Conservation (phyloP, 805 yeast genomes). For the Candida peoriensis region DNA sequence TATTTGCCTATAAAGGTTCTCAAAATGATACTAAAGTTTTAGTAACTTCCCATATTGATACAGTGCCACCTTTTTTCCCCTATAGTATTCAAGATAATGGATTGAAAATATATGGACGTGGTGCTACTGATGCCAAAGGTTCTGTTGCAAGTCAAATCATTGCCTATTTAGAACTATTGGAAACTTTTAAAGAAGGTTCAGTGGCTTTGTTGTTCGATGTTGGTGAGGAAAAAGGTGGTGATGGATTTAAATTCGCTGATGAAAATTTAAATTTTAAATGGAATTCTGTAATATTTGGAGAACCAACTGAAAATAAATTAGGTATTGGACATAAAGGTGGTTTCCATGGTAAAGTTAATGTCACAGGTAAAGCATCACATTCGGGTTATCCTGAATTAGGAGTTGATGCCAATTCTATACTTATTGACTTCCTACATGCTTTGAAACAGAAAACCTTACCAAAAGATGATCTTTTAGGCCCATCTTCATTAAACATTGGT, state of each 20-base stretch:
- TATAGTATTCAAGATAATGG: conserved; percentile 39
- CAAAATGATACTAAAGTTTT: conserved; percentile 40
- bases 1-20: conserved; percentile 50
- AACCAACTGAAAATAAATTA: conserved; percentile 61
- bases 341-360: conserved; percentile 33
- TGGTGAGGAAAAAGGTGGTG: conserved; percentile 59
- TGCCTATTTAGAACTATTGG: conserved; percentile 44
- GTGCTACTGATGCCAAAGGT: conserved; percentile 61
- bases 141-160: conserved; percentile 56
- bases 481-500: conserved; percentile 56
- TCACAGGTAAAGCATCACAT: conserved; percentile 50
- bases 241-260: conserved; percentile 47
- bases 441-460: conserved; percentile 42
- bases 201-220: conserved; percentile 53
- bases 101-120: conserved; percentile 53
- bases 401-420: conserved; percentile 47
- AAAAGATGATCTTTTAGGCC: conserved; percentile 44
- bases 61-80: conserved; percentile 59
- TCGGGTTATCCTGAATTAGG: conserved; percentile 69
- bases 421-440: conserved; percentile 43
- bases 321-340: conserved; percentile 67
- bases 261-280: conserved; percentile 38
- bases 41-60: conserved; percentile 59
- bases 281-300: conserved; percentile 61
- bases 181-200: conserved; percentile 45